phyloP scores from a whole-genome alignment of 2,329 filamentous ascomycete species.

The Trichoderma sp. region DNA sequence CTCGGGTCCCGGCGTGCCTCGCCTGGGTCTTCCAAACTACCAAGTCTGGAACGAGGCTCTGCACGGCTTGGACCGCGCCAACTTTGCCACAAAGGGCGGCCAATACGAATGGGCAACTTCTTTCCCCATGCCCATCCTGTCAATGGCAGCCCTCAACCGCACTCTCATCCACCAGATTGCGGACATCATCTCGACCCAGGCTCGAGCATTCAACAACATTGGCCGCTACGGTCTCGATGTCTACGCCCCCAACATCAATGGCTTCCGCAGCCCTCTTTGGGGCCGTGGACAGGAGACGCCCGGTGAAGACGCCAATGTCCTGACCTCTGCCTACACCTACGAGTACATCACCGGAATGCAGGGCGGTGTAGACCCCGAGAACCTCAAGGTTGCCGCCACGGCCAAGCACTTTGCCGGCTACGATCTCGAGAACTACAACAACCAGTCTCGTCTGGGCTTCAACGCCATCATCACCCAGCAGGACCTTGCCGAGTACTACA shows the following conservation, averaged over 20 bases:
- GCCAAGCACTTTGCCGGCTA: slow-evolving; percentile 62
- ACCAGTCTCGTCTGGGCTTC: slow-evolving; percentile 47
- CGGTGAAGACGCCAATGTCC: slow-evolving; percentile 51
- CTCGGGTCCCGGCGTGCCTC: slow-evolving; percentile 46
- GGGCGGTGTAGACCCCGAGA: slow-evolving; percentile 16
- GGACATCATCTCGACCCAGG: slow-evolving; percentile 53
- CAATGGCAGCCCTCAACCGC: slow-evolving; percentile 43
- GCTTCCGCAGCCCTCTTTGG: slow-evolving; percentile 63
- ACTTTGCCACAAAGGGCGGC: slow-evolving; percentile 8
- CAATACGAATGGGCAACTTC: slow-evolving; percentile 60
- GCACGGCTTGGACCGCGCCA: slow-evolving; percentile 57
- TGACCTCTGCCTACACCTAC: slow-evolving; percentile 39
- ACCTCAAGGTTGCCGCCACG: slow-evolving; percentile 50
- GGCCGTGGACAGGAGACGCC: slow-evolving; percentile 61
- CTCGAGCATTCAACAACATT: slow-evolving; percentile 63
- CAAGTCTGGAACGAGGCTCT: slow-evolving; percentile 64
- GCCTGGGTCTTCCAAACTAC: slow-evolving; percentile 59
- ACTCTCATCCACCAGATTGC: slow-evolving; percentile 42
- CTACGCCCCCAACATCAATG: slow-evolving; percentile 68
- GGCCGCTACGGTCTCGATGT: slow-evolving; percentile 56
- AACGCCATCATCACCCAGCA: slow-evolving; percentile 59
- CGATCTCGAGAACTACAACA: slow-evolving; percentile 50
- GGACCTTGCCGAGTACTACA: slow-evolving; percentile 67
- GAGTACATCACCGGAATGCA: slow-evolving; percentile 53
- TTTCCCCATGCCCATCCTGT: slow-evolving; percentile 65